Percentiles rank a stretch among this genome's conserved stretches.
Evolutionary conservation across 306 rosid species (phyloP).

Genomic region (Oemleria cerasiformis): DNA sequence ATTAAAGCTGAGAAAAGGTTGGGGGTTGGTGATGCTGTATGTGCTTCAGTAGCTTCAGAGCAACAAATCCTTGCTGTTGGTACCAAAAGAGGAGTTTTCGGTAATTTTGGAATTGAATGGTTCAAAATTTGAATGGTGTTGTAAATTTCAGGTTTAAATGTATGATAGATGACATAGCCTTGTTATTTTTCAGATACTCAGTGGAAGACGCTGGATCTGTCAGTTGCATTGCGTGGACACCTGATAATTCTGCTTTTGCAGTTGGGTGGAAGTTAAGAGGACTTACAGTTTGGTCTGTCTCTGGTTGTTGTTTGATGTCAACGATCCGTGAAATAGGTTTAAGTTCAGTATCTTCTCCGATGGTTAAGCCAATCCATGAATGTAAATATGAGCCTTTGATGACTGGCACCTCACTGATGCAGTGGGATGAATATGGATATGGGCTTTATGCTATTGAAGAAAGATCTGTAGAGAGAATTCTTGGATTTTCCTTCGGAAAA

Average conservation of each 20-base stretch:
- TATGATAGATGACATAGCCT: neutral
- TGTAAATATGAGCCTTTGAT: conserved; percentile 82
- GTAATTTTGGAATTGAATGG: neutral
- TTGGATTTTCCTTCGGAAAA: conserved; percentile 92
- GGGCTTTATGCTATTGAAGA: conserved; percentile 85
- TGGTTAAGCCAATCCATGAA: conserved; percentile 73
- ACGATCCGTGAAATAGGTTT: conserved; percentile 87
- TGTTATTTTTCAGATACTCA: conserved; percentile 69
- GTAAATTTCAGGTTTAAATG: conserved; percentile 20
- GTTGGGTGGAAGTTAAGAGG: conserved; percentile 98
- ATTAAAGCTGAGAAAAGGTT: conserved; percentile 73
- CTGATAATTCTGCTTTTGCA: conserved; percentile 95
- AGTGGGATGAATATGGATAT: conserved; percentile 95
- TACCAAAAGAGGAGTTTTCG: conserved; percentile 63
- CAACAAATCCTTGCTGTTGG: conserved; percentile 98
- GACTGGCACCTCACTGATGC: conserved; percentile 88
- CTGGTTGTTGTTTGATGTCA: conserved; percentile 98
- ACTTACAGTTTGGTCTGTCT: conserved; percentile 94
- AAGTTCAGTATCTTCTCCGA: conserved; percentile 85
- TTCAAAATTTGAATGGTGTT: neutral
- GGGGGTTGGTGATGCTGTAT: conserved; percentile 79
- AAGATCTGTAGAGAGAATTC: conserved; percentile 67
- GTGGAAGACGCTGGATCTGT: conserved; percentile 93
- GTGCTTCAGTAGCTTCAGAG: conserved; percentile 72
- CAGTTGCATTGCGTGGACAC: conserved; percentile 94